Evolutionary conservation across 1,284 basidiomycete species (phyloP), one percentile per base, ranked within the genome.

Genomic region (Testicularia cyperi): DNA sequence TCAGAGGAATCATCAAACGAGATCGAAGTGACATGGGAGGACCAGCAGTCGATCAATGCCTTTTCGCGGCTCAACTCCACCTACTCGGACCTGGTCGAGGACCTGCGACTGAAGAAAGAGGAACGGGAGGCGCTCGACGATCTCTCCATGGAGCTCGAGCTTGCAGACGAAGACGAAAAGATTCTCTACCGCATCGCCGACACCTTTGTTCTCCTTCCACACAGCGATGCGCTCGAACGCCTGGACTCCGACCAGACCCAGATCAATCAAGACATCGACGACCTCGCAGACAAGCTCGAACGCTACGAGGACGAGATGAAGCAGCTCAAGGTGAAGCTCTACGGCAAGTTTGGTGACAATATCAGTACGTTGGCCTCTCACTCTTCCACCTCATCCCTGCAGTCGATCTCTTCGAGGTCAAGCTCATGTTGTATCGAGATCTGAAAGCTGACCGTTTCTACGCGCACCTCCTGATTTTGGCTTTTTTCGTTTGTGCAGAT

Each of bases 91-190:
- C 81, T 92, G 28, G 83, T 88, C 63, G 88, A 87, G 46, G 84
- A 84, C 53, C 81, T 94, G 28, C 81, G 84, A 40, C 78, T 78
- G 22, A 82, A 89, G 18, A 73, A 92, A 86, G 85, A 88, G 81
- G 90, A 94, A 78, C 92, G 92, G 77, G 92, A 96, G 68, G 87
- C 89, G 6, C 82, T 95, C 12, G 91, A 95, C 62, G 90, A 95
- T 72, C 81, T 96, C 20, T 80, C 83, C 2, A 88, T 85, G 51
- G 90, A 97, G 72, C 81, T 96, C 14, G 91, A 96, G 77, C 83
- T 64, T 1, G 49, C 44, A 0, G 60, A 64, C 39, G 43, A 64
- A 32, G 52, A 61, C 31, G 51, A 61, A 25, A 14, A 14, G 0
- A 44, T 45, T 63, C 90, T 88, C 64, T 97, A 96, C 81, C 88